Evolutionary conservation across 148 eudicot genomes (phyloP), one percentile per base, ranked within the genome.

Genomic region (Selenicereus undatus): DNA sequence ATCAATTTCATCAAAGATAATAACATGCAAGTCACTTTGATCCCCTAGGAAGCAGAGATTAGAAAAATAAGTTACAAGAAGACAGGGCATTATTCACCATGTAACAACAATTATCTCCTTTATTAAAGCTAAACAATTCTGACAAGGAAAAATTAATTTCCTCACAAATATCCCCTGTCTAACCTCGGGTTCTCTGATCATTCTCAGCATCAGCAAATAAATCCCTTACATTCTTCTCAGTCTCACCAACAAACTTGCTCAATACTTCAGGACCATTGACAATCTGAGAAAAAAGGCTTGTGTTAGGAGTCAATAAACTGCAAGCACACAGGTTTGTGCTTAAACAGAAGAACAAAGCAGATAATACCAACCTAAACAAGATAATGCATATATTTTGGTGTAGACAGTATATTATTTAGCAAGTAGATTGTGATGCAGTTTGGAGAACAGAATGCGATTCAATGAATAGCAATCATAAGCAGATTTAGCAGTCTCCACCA

Each of bases 231-330:
- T 97, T 97, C 88, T 97, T 97, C 87, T 97, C 98, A 82, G 99
- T 97, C 86, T 97, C 99, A 85, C 99, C 99, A 88, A 97, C 99
- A 90, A 97, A 97, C 81, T 97, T 97, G 88, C 99, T 97, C 62
- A 97, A 86, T 52, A 97, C 98, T 87, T 97, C 99, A 84, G 99
- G 99, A 64, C 99, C 99, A 91, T 97, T 97, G 71, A 97, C 99
- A 90, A 97, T 92, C 91, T 93, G 77, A 81, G 64, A 74, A 62
- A 32, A 81, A 13, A 5, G 12, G 60, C 72, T 58, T 27, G 48
- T 7, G 2, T 82, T 78, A 66, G 71, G 5, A 27, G 69, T 51
- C 54, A 85, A 50, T 66, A 8, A n/a, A 24, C 20, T 58, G 76
- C 60, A 75, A 77, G 32, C 65, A 54, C 36, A 50, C 27, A 30